Evolutionary conservation across 257 asterid genomes (phyloP).

Genomic region (Parsonsia alboflavescens): DNA sequence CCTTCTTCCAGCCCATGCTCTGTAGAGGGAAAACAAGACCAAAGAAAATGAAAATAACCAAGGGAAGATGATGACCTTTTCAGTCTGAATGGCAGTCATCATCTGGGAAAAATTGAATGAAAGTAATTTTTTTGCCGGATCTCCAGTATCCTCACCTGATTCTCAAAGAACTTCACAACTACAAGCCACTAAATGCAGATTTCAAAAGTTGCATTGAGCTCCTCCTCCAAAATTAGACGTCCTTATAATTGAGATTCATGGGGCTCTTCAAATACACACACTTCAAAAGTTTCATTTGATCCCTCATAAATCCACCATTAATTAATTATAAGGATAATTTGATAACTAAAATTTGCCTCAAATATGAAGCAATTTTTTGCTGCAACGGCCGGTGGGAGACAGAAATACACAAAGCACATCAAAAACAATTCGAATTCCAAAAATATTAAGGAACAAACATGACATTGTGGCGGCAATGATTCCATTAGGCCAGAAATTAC

Average conservation of each 20-base stretch:
- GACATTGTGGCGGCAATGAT: background rate
- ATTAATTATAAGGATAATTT: no score
- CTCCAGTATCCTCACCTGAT: background rate
- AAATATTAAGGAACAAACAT: background rate
- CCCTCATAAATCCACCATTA: no score
- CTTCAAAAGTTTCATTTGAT: no score
- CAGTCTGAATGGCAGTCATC: background rate
- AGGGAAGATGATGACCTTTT: background rate
- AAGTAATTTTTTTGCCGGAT: background rate
- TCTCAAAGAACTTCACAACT: background rate
- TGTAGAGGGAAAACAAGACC: background rate
- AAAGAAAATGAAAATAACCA: background rate
- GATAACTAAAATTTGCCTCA: no score
- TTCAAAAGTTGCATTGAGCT: background rate
- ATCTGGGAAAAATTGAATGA: background rate
- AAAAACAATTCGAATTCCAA: background rate
- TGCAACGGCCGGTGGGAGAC: background rate
- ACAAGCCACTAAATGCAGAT: background rate
- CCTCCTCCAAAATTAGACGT: no score
- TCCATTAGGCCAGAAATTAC: conserved; percentile 6
- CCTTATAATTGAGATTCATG: no score
- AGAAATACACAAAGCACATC: background rate
- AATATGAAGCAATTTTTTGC: no score
- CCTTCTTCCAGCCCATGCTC: background rate
- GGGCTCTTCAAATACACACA: no score